phyloP scores from a whole-genome alignment of 2,329 filamentous ascomycete species.

The Sclerotinia nivalis region DNA sequence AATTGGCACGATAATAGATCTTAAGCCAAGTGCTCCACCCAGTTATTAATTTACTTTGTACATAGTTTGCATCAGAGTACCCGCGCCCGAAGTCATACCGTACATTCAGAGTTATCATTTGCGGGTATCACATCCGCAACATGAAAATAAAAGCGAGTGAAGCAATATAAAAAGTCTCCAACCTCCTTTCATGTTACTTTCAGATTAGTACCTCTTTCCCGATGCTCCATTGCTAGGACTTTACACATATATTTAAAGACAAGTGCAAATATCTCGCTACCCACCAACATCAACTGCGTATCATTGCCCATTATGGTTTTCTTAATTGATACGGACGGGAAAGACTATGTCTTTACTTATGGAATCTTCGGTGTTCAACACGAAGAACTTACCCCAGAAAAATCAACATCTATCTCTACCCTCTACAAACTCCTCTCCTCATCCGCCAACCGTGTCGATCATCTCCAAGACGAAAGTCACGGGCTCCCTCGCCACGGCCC shows the following conservation, averaged over 20 bases:
- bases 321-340: constrained; percentile 23
- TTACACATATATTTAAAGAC: not conserved
- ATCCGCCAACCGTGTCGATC: constrained; percentile 27
- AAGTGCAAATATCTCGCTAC: not conserved
- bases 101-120: not conserved
- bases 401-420: constrained; percentile 18
- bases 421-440: constrained; percentile 26
- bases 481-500: constrained; percentile 19
- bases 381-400: constrained; percentile 23
- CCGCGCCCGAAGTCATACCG: too few species aligned
- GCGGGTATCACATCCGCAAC: not conserved
- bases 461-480: constrained; percentile 25
- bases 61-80: too few species aligned
- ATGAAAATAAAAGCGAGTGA: not conserved
- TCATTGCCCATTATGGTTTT: constrained; percentile 28
- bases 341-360: constrained; percentile 27
- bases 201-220: not conserved
- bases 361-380: constrained; percentile 30
- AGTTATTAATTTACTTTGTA: too few species aligned
- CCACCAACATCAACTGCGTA: not conserved
- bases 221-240: not conserved
- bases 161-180: not conserved
- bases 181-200: not conserved
- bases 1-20: not conserved
- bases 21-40: not conserved